Evolutionary conservation across 345 rosid genomes (phyloP).

Genomic region (Triadica sebifera): DNA sequence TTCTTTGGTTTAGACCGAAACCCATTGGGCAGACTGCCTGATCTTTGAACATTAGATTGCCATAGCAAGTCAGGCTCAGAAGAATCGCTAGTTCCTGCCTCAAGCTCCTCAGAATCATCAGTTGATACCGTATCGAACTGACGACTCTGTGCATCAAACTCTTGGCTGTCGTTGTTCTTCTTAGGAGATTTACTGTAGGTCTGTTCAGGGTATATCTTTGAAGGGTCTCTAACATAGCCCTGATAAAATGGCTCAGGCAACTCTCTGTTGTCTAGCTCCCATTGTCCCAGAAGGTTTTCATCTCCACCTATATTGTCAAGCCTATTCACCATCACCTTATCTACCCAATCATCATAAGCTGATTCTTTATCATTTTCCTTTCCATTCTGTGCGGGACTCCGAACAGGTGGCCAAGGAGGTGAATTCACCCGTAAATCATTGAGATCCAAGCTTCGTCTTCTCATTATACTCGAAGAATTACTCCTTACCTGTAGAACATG

Average conservation of each 20-base stretch:
- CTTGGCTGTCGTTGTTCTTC: conserved; percentile 50
- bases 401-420: conserved; percentile 21
- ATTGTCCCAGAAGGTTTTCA: conserved; percentile 14
- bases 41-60: conserved; percentile 53
- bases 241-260: conserved; percentile 33
- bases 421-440: conserved; percentile 19
- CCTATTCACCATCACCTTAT: conserved; percentile 33
- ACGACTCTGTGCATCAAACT: conserved; percentile 42
- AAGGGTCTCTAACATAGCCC: conserved; percentile 27
- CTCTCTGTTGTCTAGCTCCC: conserved; percentile 44
- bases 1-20: conserved; percentile 37
- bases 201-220: conserved; percentile 46
- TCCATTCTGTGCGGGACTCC: conserved; percentile 15
- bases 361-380: conserved; percentile 32
- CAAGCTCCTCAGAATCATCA: conserved; percentile 32
- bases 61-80: conserved; percentile 65
- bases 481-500: conserved; percentile 18
- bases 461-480: background rate
- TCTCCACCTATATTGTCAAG: conserved; percentile 13
- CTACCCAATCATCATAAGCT: conserved; percentile 28
- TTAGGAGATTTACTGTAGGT: conserved; percentile 11
- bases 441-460: conserved; percentile 34
- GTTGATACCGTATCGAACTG: conserved; percentile 30
- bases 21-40: conserved; percentile 36
- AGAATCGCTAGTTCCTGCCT: conserved; percentile 37